These are phyloP conservation scores for Conticribra guillardii DNA, from an alignment of 108 stramenopile species.

Conservation along the genomic window DNA sequence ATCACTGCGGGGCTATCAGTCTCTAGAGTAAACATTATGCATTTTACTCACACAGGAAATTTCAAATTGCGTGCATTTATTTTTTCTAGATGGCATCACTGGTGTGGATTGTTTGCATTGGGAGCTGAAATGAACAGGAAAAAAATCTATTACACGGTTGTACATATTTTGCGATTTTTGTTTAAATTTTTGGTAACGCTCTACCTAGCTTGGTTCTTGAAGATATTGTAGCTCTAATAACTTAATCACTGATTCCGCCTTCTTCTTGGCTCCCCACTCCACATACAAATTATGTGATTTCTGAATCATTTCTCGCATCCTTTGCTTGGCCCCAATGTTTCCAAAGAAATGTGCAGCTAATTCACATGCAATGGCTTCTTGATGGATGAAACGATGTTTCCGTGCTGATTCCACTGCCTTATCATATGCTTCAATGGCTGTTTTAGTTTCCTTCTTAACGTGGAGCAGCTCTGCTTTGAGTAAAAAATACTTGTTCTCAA, in stretches of 20 bases:
- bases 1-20: no score
- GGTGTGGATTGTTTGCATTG: no score
- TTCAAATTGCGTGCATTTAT: no score
- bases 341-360: slow-evolving; percentile 20
- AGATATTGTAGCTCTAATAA: slow-evolving; percentile 3
- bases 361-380: slow-evolving; percentile 14
- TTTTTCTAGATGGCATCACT: no score
- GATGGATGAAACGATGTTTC: not conserved
- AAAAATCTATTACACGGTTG: no score
- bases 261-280: slow-evolving; percentile 17
- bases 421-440: slow-evolving; percentile 13
- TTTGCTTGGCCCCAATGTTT: slow-evolving; percentile 13
- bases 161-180: no score
- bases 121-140: no score
- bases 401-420: slow-evolving; percentile 4
- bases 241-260: slow-evolving; percentile 9
- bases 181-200: no score
- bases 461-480: slow-evolving; percentile 26
- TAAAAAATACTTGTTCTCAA: slow-evolving; percentile 8
- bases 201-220: slow-evolving; percentile 2
- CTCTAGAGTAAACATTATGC: no score
- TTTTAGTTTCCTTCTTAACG: slow-evolving; percentile 4
- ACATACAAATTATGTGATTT: slow-evolving; percentile 10
- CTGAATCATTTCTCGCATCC: slow-evolving; percentile 19
- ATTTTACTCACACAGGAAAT: no score